phyloP scores from a whole-genome alignment of 345 rosid genomes.

The Citropsis articulata region DNA sequence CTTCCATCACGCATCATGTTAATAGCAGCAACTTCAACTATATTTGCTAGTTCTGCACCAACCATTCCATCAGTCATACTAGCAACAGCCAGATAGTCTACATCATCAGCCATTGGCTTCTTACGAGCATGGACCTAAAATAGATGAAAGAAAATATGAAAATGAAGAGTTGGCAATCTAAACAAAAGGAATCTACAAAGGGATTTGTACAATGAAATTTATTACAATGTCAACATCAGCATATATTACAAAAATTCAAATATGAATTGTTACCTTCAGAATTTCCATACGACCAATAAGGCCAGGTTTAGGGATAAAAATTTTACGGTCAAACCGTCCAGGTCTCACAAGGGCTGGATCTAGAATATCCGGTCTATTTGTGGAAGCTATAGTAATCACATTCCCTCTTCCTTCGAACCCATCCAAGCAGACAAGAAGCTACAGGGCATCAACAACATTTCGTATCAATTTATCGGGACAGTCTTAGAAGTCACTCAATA shows the following conservation, averaged over 20 bases:
- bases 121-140: conserved; percentile 89
- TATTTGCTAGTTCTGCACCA: conserved; percentile 97
- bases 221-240: neutral
- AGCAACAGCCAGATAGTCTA: conserved; percentile 91
- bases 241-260: neutral
- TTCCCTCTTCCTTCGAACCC: conserved; percentile 98
- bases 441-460: conserved; percentile 19
- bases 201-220: neutral
- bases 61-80: conserved; percentile 95
- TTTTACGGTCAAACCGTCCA: conserved; percentile 84
- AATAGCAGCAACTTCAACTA: conserved; percentile 86
- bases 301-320: conserved; percentile 85
- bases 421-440: conserved; percentile 93
- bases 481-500: neutral
- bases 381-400: conserved; percentile 93
- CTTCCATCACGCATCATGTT: conserved; percentile 95
- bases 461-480: neutral
- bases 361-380: conserved; percentile 92
- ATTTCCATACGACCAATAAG: conserved; percentile 87
- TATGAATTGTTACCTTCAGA: conserved; percentile 51
- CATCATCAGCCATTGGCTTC: conserved; percentile 94
- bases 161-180: neutral
- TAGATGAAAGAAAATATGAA: neutral
- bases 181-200: neutral
- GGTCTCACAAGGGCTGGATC: conserved; percentile 97